phyloP scores from a whole-genome alignment of 257 asterid genomes.

The Craterostigma plantagineum region DNA sequence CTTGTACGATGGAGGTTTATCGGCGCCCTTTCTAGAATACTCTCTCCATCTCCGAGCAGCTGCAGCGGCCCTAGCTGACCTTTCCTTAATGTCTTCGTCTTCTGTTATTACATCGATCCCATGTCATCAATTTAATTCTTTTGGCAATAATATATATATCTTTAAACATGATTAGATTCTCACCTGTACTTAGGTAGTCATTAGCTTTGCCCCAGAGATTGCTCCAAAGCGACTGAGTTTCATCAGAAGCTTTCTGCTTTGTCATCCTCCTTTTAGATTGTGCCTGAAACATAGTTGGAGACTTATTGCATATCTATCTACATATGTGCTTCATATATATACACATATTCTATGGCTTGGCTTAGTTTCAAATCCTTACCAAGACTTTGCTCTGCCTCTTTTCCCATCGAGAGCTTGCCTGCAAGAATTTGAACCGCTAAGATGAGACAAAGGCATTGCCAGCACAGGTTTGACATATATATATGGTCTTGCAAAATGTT shows the following conservation, averaged over 20 bases:
- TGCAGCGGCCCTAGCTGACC: conserved; percentile 74
- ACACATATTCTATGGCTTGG: too few species aligned
- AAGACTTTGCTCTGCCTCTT: too few species aligned
- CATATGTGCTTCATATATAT: too few species aligned
- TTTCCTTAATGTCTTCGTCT: conserved; percentile 65
- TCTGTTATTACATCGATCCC: conserved; percentile 4
- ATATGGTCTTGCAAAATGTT: too few species aligned
- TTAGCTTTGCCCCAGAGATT: conserved; percentile 60
- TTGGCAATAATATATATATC: too few species aligned
- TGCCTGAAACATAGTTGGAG: conserved; percentile 4
- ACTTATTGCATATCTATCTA: too few species aligned
- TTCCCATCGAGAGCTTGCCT: too few species aligned
- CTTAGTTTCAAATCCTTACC: too few species aligned
- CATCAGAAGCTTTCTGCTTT: conserved; percentile 55
- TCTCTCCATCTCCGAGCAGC: conserved; percentile 98
- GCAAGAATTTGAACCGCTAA: too few species aligned
- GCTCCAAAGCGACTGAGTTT: conserved; percentile 48
- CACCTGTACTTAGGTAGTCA: conserved; percentile 32
- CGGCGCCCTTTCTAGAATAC: conserved; percentile 71
- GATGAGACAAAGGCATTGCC: too few species aligned
- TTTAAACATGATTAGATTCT: not conserved
- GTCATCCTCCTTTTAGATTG: conserved; percentile 59
- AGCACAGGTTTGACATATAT: too few species aligned
- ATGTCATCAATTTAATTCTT: too few species aligned
- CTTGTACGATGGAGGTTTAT: conserved; percentile 67